Base-by-base conservation (phyloP, 176 grass and related monocot species). In the Avena atlantica region DNA sequence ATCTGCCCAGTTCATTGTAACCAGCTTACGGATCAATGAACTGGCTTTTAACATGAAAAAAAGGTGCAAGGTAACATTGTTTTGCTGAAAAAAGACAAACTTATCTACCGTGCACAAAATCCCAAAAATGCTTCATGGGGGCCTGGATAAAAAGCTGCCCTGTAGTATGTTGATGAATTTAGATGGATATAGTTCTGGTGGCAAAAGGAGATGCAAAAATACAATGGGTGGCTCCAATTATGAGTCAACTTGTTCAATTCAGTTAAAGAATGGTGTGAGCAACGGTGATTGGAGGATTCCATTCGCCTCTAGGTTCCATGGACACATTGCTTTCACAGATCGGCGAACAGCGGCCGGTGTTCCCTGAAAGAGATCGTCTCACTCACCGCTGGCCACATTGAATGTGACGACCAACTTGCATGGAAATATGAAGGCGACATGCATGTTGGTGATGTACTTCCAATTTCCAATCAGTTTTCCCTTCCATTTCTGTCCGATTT, bases 371-470 rank as follows among this genome's bases (percentile, higher is more conserved):
- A 70, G 63, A 24, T 53, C 64, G 23, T 3, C 31, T 20, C 63
- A 13, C 31, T 20, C 63, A 13, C 59, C 63, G 19, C 59, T 60
- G 4, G 6, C 44, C 70, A 82, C 12, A 76, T 53, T 76, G 10
- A 37, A 7, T 59, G 75, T 86, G 11, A n/a, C 25, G 29, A 64
- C 72, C 48, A 37, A 52, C 70, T 62, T 83, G 34, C 53, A 47
- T 45, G 52, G 81, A 60, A 53, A 17, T 27, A 76, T 52, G 48
- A 76, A 31, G 48, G 73, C 10, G 73, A 53, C 73, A 53, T 76
- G 48, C 48, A 12, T 76, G 73, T 0, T 51, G 8, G 25, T 31
- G 24, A 31, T 76, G 73, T 76, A 76, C 73, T 76, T 76, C 48
- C 24, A 76, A 10, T 31, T 76, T 76, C 48, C 24, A 11, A 31